phyloP scores from a whole-genome alignment of 176 grass and related monocot genomes.

The Cenchrus fungigraminus region DNA sequence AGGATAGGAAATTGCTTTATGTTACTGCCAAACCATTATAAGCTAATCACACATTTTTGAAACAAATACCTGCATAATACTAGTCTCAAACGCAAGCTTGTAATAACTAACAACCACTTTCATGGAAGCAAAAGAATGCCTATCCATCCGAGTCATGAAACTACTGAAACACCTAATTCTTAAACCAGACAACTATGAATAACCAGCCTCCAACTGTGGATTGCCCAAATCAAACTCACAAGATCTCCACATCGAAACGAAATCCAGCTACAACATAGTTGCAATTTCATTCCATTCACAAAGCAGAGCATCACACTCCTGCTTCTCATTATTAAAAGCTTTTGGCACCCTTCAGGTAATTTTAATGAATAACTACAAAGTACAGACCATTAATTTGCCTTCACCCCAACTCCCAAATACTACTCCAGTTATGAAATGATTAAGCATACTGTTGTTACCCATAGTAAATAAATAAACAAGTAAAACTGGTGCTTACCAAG shows the following conservation, averaged over 20 bases:
- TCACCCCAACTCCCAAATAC: neutral
- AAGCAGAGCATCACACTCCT: neutral
- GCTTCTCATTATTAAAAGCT: conserved; percentile 15
- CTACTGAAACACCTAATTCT: neutral
- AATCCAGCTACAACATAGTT: neutral
- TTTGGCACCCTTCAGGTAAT: neutral
- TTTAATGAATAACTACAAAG: neutral
- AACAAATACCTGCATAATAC: neutral
- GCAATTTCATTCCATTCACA: neutral
- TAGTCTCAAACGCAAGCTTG: neutral
- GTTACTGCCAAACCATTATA: neutral
- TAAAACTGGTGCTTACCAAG: conserved; percentile 51
- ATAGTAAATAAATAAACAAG: neutral
- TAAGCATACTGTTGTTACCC: neutral
- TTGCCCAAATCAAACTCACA: neutral
- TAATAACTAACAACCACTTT: neutral
- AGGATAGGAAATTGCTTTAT: neutral
- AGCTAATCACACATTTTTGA: conserved; percentile 5
- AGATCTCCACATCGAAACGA: neutral
- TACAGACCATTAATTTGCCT: neutral
- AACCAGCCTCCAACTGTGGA: neutral
- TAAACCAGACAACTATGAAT: neutral
- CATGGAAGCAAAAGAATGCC: conserved; percentile 8
- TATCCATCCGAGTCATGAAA: neutral
- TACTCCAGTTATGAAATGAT: neutral